Conservation (phyloP, 768 basidiomycete species). For the Pleurotus citrinopileatus region DNA sequence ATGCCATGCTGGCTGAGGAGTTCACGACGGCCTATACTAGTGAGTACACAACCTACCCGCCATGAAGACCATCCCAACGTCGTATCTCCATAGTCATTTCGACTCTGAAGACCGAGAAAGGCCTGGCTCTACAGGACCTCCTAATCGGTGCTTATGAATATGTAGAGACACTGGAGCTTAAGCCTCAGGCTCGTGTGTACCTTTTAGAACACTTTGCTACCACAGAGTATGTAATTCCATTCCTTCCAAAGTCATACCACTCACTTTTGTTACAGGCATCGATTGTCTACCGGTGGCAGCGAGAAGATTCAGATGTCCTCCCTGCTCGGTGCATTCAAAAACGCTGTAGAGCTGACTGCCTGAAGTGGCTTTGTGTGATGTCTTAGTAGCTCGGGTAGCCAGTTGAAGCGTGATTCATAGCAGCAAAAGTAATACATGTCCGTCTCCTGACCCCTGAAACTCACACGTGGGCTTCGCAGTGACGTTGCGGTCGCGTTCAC, state of each 20-base stretch:
- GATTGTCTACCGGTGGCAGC: conserved; percentile 86
- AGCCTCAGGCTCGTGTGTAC: conserved; percentile 84
- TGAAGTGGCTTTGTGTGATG: conserved; percentile 22
- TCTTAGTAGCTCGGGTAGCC: background rate
- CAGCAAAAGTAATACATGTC: too few relatives aligned
- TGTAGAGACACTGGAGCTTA: conserved; percentile 80
- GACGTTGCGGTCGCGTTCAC: conserved; percentile 11
- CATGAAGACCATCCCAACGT: conserved; percentile 4
- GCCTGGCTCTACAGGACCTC: conserved; percentile 92
- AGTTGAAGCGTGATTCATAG: too few relatives aligned
- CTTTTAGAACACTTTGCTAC: conserved; percentile 91
- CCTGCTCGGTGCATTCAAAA: conserved; percentile 89
- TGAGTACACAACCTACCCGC: conserved; percentile 28
- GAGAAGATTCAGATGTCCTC: conserved; percentile 96
- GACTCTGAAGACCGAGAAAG: conserved; percentile 84
- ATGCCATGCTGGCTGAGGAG: conserved; percentile 94
- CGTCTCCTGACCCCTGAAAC: background rate
- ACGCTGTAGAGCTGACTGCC: conserved; percentile 75
- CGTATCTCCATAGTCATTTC: conserved; percentile 63
- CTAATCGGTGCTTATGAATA: conserved; percentile 91
- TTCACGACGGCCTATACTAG: conserved; percentile 90
- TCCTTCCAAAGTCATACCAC: background rate
- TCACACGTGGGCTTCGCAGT: conserved; percentile 13
- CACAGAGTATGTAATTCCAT: conserved; percentile 69
- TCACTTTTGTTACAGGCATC: conserved; percentile 53